Evolutionary conservation across 2,329 filamentous ascomycete genomes (phyloP), one percentile per base, ranked within the genome.

Genomic region (Sporothrix inflata): DNA sequence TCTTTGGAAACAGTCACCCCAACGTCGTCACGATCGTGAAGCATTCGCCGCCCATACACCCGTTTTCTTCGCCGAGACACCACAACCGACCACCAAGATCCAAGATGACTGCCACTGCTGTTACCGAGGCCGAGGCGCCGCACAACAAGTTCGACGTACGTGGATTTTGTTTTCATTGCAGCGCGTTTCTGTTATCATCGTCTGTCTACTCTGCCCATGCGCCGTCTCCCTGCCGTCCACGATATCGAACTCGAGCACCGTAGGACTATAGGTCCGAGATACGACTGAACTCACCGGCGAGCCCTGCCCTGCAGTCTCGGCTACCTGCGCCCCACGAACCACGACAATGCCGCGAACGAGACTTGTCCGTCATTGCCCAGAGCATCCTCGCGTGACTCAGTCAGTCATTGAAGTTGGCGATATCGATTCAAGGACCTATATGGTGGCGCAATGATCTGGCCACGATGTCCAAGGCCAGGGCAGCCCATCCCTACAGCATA

Each of bases 61-160:
- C 19, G 57, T n/a, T 21, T 8, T 40, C 34, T 60, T 65, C 34
- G 60, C 21, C 21, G 34, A 65, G 34, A 42, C 38, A 16, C 34
- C 60, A 45, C 40, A 27, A 40, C 38, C 11, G 38, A 65, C 38
- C 21, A 57, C 53, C 27, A 34, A 34, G 60, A 49, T 51, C 68
- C 45, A 71, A 27, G 34, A 72, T 72, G 71, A 66, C 67, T 42
- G 42, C 66, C 57, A 57, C 42, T 16, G n/a, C 60, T 68, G 12
- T 45, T 65, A 45, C 60, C 38, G 60, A 65, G 71, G 47, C 65
- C 42, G 71, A 72, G 71, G 47, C 65, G 34, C 71, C 71, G 16
- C 71, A 72, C 67, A 72, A 72, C 67, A 57, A 65, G 19, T 72
- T 72, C 38, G 71, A 72, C 66, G 71, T 72, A 72, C 34, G 71